Conservation (phyloP, 2,329 filamentous ascomycete genomes). For the Zymoseptoria crescenta region DNA sequence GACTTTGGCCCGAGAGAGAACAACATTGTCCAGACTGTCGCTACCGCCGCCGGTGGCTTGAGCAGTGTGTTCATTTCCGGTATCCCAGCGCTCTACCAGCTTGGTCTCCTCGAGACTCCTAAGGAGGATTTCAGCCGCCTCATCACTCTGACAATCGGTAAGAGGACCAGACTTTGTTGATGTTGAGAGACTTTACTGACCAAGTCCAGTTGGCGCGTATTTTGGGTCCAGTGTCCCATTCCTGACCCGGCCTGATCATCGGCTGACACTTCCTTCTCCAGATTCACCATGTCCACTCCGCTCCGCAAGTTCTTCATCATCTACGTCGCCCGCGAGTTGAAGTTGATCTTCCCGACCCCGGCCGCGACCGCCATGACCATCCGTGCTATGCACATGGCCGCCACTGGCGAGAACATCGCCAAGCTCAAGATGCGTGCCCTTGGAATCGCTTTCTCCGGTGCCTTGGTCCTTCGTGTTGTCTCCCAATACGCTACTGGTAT, state of each 20-base stretch:
- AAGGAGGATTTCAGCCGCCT: conserved; percentile 51
- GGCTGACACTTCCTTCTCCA: conserved; percentile 25
- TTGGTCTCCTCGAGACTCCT: conserved; percentile 45
- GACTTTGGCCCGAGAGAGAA: conserved; percentile 55
- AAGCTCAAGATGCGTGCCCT: conserved; percentile 52
- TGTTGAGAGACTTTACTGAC: no score
- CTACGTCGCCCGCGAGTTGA: conserved; percentile 53
- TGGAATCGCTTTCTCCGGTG: conserved; percentile 42
- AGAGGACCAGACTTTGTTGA: no score
- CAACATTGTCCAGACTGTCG: conserved; percentile 53
- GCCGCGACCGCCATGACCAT: conserved; percentile 56
- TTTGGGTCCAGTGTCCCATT: conserved; percentile 48
- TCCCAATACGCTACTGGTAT: conserved; percentile 54
- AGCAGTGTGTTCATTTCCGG: conserved; percentile 52
- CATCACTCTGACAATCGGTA: conserved; percentile 49
- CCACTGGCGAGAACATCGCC: conserved; percentile 45
- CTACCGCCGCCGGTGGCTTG: conserved; percentile 53
- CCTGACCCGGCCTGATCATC: conserved; percentile 43
- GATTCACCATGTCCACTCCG: conserved; percentile 3
- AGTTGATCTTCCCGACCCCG: conserved; percentile 52
- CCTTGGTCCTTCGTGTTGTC: conserved; percentile 48
- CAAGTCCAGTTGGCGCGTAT: conserved; percentile 44
- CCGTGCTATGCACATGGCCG: conserved; percentile 53
- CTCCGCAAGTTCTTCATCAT: conserved; percentile 60
- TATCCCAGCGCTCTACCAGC: conserved; percentile 53